Conservation (phyloP, 75 land plant species). For the Azolla pinnata region DNA sequence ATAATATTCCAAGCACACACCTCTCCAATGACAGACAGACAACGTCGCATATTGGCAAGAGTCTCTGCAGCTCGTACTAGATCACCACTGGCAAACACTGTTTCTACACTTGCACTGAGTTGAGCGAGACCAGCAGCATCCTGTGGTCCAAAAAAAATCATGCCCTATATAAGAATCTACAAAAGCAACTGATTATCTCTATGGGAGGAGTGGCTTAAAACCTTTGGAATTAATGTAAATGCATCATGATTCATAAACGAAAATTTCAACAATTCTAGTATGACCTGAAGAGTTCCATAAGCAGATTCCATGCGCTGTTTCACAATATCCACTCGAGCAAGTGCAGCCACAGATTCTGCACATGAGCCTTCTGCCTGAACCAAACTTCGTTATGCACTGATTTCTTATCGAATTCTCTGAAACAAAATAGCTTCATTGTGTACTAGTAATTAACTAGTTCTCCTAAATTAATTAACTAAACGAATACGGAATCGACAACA, state of each 20-base stretch:
- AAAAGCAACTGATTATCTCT: too few species aligned
- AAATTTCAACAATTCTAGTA: too few species aligned
- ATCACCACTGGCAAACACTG: conserved; percentile 95
- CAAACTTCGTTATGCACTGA: not conserved
- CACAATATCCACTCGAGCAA: conserved; percentile 78
- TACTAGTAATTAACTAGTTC: too few species aligned
- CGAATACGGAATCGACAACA: too few species aligned
- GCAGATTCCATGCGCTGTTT: conserved; percentile 99
- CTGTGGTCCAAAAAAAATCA: conserved; percentile 24
- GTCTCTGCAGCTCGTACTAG: conserved; percentile 86
- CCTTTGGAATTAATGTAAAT: too few species aligned
- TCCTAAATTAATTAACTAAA: too few species aligned
- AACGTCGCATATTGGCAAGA: conserved; percentile 92
- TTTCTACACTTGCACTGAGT: conserved; percentile 90
- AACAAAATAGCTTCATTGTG: too few species aligned
- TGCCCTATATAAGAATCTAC: too few species aligned
- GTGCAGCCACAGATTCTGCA: conserved; percentile 81
- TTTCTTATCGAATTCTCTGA: too few species aligned
- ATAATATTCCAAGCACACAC: conserved; percentile 28
- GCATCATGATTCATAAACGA: too few species aligned
- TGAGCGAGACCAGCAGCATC: conserved; percentile 98
- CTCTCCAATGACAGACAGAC: conserved; percentile 97
- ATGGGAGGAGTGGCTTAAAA: too few species aligned
- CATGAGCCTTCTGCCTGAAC: conserved; percentile 89
- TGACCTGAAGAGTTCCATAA: conserved; percentile 85